phyloP scores from a whole-genome alignment of 2,329 filamentous ascomycete genomes.

The Aspergillus ibericus region DNA sequence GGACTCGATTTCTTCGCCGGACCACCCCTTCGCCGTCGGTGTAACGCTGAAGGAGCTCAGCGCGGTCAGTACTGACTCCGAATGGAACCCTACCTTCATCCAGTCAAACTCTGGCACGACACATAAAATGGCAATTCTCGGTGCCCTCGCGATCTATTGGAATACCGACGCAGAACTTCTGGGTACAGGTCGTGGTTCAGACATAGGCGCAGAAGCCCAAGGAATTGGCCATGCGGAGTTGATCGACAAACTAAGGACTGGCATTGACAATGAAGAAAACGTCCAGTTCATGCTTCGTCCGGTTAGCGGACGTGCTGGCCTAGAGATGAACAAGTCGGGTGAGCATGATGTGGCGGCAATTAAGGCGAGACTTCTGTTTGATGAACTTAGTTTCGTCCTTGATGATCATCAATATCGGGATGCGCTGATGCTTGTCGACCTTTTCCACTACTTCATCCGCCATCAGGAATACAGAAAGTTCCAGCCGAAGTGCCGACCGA shows the following conservation, averaged over 20 bases:
- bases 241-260: conserved; percentile 70
- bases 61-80: conserved; percentile 88
- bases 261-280: conserved; percentile 73
- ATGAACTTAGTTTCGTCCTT: conserved; percentile 96
- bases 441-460: conserved; percentile 97
- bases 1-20: conserved; percentile 91
- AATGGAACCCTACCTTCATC: conserved; percentile 96
- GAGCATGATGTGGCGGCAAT: conserved; percentile 76
- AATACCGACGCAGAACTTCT: conserved; percentile 88
- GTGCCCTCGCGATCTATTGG: conserved; percentile 93
- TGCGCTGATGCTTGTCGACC: conserved; percentile 93
- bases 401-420: conserved; percentile 98
- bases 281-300: conserved; percentile 97
- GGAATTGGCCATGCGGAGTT: conserved; percentile 70
- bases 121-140: conserved; percentile 90
- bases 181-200: conserved; percentile 74
- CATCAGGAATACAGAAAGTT: conserved; percentile 96
- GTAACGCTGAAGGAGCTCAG: conserved; percentile 95
- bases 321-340: conserved; percentile 92
- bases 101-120: conserved; percentile 79
- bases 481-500: conserved; percentile 79
- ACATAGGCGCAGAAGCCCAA: conserved; percentile 58
- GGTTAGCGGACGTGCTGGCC: conserved; percentile 89
- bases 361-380: conserved; percentile 88
- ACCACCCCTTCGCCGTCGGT: conserved; percentile 91